Evolutionary conservation across 495 filamentous ascomycete genomes (phyloP).

Genomic region (Penicillium longicatenatum): DNA sequence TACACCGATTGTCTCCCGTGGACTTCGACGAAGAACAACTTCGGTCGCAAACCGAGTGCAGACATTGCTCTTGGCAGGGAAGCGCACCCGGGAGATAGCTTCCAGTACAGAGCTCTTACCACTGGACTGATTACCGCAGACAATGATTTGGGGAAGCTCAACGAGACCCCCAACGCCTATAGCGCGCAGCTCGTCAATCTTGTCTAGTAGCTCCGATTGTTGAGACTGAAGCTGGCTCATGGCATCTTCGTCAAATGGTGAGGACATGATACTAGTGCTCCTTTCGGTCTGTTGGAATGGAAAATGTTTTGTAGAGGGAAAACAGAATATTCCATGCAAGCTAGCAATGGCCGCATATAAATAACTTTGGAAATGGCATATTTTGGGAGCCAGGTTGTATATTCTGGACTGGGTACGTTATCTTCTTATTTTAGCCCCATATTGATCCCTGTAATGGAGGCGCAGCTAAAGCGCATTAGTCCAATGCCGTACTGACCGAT

Average conservation of each 20-base stretch:
- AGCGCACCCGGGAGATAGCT: conserved; percentile 69
- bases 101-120: conserved; percentile 78
- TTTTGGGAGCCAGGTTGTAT: too few species aligned
- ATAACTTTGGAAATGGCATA: too few species aligned
- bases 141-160: conserved; percentile 70
- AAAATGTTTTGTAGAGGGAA: too few species aligned
- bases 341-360: too few species aligned
- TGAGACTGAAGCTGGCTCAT: not conserved
- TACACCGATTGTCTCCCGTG: conserved; percentile 31
- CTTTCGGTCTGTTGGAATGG: too few species aligned
- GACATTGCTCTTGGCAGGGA: conserved; percentile 62
- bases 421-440: too few species aligned
- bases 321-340: too few species aligned
- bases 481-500: too few species aligned
- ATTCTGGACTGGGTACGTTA: too few species aligned
- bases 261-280: not conserved
- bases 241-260: not conserved
- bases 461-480: too few species aligned
- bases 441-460: too few species aligned
- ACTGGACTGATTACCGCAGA: conserved; percentile 71
- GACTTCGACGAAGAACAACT: conserved; percentile 47
- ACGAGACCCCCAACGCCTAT: conserved; percentile 57
- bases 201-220: conserved; percentile 46
- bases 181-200: conserved; percentile 58
- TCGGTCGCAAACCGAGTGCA: conserved; percentile 74